Evolutionary conservation across 768 basidiomycete species (phyloP).

Genomic region (Russula sp.): DNA sequence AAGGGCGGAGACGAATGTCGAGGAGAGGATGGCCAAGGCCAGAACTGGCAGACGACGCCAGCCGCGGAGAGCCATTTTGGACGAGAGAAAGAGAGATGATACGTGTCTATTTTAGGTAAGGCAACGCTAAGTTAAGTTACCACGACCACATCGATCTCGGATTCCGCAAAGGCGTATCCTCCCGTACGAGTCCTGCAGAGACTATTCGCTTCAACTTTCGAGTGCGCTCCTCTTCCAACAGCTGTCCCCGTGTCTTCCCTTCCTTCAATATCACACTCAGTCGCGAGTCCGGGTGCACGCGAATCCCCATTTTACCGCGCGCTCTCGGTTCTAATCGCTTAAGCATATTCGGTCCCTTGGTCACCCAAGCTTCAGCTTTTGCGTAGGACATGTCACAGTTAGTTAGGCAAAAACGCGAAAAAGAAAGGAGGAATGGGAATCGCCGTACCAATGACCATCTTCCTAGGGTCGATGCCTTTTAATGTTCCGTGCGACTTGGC

Average conservation of each 20-base stretch:
- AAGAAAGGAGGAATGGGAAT: background rate
- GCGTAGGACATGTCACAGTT: background rate
- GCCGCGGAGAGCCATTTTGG: slow-evolving; percentile 41
- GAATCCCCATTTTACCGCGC: slow-evolving; percentile 75
- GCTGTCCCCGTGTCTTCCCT: slow-evolving; percentile 72
- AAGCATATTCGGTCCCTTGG: slow-evolving; percentile 65
- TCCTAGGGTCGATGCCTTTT: slow-evolving; percentile 67
- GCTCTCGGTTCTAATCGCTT: slow-evolving; percentile 79
- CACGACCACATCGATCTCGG: slow-evolving; percentile 72
- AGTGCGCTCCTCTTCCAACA: slow-evolving; percentile 56
- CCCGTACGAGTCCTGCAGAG: slow-evolving; percentile 74
- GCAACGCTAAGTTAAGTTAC: slow-evolving; percentile 42
- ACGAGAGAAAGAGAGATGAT: background rate
- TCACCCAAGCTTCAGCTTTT: slow-evolving; percentile 93
- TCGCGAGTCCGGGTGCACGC: slow-evolving; percentile 70
- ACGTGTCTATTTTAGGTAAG: slow-evolving; percentile 20
- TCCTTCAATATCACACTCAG: slow-evolving; percentile 75
- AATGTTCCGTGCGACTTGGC: slow-evolving; percentile 82
- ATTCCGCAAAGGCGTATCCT: slow-evolving; percentile 77
- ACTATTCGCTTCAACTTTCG: slow-evolving; percentile 74
- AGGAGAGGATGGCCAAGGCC: slow-evolving; percentile 42
- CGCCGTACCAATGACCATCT: slow-evolving; percentile 77
- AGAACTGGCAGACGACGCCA: slow-evolving; percentile 50
- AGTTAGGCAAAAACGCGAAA: slow-evolving; percentile 1
- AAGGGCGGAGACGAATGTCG: slow-evolving; percentile 42